Conservation (phyloP, 495 filamentous ascomycete species). For the Elasticomyces elasticus region DNA sequence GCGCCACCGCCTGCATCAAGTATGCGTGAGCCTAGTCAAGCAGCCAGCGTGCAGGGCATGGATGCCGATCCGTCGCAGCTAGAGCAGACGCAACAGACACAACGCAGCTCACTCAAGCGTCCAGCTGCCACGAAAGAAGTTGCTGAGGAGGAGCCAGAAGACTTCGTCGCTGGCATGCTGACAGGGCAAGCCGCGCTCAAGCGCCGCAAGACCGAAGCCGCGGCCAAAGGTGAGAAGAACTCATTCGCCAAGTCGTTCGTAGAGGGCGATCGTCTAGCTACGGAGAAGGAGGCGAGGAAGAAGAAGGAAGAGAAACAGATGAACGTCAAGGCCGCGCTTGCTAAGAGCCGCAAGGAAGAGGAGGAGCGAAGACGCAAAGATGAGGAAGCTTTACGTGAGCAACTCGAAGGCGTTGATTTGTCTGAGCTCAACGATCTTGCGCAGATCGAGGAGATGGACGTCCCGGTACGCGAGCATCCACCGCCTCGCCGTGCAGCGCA, state of each 20-base stretch:
- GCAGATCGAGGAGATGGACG: conserved; percentile 71
- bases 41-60: conserved; percentile 16
- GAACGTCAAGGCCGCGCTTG: conserved; percentile 59
- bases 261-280: neutral
- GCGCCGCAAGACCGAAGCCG: conserved; percentile 46
- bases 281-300: neutral
- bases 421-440: conserved; percentile 62
- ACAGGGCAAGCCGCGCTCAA: conserved; percentile 66
- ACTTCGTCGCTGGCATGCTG: conserved; percentile 28
- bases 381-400: conserved; percentile 44
- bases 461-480: conserved; percentile 30
- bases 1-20: conserved; percentile 6
- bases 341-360: conserved; percentile 57
- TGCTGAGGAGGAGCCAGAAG: conserved; percentile 5
- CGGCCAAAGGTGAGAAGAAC: conserved; percentile 19
- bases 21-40: conserved; percentile 8
- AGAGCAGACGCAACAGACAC: neutral
- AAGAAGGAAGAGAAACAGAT: conserved; percentile 37
- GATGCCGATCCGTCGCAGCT: conserved; percentile 16
- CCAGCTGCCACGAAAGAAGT: neutral
- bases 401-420: conserved; percentile 50
- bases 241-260: conserved; percentile 13
- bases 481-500: conserved; percentile 22
- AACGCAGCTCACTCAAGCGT: conserved; percentile 14
- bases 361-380: conserved; percentile 53